These are phyloP conservation scores for Aspergillus phoenicis DNA, from an alignment of 2,329 filamentous ascomycete genomes.

Conservation along the genomic window DNA sequence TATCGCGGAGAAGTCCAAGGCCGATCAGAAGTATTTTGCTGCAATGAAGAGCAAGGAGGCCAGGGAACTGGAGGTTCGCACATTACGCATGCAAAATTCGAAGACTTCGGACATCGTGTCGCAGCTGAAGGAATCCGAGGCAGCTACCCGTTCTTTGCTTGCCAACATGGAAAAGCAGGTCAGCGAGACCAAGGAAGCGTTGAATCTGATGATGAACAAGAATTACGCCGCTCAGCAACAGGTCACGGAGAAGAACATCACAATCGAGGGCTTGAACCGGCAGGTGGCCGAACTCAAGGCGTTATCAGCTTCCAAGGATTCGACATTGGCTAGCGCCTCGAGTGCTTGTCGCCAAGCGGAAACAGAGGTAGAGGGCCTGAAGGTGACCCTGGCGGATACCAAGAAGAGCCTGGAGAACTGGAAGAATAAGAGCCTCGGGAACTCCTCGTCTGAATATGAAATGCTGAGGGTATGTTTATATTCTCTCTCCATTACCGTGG, in stretches of 20 bases:
- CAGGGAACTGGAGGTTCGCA: constrained; percentile 75
- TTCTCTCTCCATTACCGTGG: not conserved
- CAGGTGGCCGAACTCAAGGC: constrained; percentile 78
- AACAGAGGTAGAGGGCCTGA: constrained; percentile 76
- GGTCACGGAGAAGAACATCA: constrained; percentile 68
- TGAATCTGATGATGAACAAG: constrained; percentile 70
- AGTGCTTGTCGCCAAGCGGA: constrained; percentile 63
- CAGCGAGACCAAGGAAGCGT: constrained; percentile 76
- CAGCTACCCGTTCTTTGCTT: constrained; percentile 72
- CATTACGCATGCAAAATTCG: constrained; percentile 76
- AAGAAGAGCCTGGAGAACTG: constrained; percentile 83
- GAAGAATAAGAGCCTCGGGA: constrained; percentile 79
- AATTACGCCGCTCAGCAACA: constrained; percentile 75
- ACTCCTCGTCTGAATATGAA: constrained; percentile 79
- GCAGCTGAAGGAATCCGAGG: constrained; percentile 87
- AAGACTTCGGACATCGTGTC: constrained; percentile 94
- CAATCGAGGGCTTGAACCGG: constrained; percentile 70
- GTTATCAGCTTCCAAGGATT: constrained; percentile 74
- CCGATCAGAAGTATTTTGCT: constrained; percentile 96
- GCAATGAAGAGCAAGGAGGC: constrained; percentile 93
- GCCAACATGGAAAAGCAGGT: constrained; percentile 90
- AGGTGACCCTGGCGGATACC: constrained; percentile 73
- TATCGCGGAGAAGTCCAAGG: constrained; percentile 88
- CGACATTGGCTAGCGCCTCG: constrained; percentile 65
- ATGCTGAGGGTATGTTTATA: constrained; percentile 72